Conservation (phyloP, 179 eudicot genomes). For the Silene coronaria region DNA sequence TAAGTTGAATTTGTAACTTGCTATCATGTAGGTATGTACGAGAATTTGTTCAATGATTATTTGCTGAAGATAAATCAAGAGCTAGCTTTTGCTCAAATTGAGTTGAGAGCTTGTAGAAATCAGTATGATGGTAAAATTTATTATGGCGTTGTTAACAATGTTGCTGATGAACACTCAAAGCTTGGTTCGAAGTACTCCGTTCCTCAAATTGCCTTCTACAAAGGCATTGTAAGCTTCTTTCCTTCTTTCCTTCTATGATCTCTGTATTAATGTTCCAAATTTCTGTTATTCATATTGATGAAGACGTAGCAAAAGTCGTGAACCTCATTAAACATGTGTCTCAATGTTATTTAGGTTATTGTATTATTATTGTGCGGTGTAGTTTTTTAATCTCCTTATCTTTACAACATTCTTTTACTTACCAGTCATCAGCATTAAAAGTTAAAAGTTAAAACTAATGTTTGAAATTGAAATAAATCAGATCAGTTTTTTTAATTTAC, state of each 20-base stretch:
- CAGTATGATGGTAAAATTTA: slow-evolving; percentile 75
- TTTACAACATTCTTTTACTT: too few species aligned
- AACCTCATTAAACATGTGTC: too few species aligned
- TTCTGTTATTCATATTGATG: background rate
- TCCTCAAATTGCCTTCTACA: slow-evolving; percentile 87
- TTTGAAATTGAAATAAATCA: background rate
- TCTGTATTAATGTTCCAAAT: background rate
- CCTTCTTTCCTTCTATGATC: background rate
- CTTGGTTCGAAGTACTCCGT: slow-evolving; percentile 73
- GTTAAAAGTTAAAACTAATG: too few species aligned
- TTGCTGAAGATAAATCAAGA: slow-evolving; percentile 66
- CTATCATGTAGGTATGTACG: slow-evolving; percentile 37
- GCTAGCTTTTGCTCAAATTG: slow-evolving; percentile 69
- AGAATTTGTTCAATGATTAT: slow-evolving; percentile 54
- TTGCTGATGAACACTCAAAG: slow-evolving; percentile 87
- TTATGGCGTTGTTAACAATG: slow-evolving; percentile 80
- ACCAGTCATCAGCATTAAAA: too few species aligned
- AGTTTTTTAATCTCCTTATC: too few species aligned
- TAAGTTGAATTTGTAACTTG: background rate
- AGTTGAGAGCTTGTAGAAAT: slow-evolving; percentile 77
- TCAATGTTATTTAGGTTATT: too few species aligned
- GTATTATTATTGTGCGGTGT: too few species aligned
- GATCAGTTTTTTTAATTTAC: background rate
- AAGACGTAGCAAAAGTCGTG: too few species aligned
- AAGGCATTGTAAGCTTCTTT: slow-evolving; percentile 76